phyloP scores from a whole-genome alignment of 352 stramenopile species.

The Phytophthora ramorum region DNA sequence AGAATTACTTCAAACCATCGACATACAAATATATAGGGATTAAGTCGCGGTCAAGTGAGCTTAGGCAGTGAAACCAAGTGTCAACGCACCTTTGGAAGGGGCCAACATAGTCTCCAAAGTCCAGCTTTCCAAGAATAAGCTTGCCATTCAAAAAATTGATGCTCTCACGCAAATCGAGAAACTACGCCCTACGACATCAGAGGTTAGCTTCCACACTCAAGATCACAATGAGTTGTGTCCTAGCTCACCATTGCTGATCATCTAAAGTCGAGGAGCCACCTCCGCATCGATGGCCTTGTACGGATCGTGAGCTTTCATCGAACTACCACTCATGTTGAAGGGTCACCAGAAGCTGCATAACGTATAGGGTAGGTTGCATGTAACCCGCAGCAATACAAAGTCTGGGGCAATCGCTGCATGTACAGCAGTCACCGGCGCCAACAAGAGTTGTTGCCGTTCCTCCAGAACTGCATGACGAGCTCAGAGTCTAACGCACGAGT shows the following conservation, averaged over 20 bases:
- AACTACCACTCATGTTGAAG: not conserved
- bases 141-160: slow-evolving; percentile 11
- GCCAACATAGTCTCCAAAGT: slow-evolving; percentile 29
- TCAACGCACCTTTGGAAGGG: slow-evolving; percentile 16
- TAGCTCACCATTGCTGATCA: slow-evolving; percentile 9
- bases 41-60: not conserved
- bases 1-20: not conserved
- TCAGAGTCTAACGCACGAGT: not conserved
- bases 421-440: not conserved
- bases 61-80: not conserved
- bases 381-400: not conserved
- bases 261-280: not conserved
- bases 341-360: not conserved
- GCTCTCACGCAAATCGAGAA: slow-evolving; percentile 12
- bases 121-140: slow-evolving; percentile 24
- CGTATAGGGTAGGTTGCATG: no score
- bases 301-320: slow-evolving; percentile 5
- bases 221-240: not conserved
- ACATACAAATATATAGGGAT: not conserved
- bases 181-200: slow-evolving; percentile 1
- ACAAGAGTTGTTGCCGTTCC: not conserved
- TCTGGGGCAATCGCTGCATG: not conserved
- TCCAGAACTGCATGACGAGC: not conserved
- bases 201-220: not conserved
- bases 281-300: slow-evolving; percentile 18